Percentiles rank a stretch among this genome's conserved stretches.
phyloP scores from a whole-genome alignment of 1,284 basidiomycete species.

The Ceratobasidium sp. region DNA sequence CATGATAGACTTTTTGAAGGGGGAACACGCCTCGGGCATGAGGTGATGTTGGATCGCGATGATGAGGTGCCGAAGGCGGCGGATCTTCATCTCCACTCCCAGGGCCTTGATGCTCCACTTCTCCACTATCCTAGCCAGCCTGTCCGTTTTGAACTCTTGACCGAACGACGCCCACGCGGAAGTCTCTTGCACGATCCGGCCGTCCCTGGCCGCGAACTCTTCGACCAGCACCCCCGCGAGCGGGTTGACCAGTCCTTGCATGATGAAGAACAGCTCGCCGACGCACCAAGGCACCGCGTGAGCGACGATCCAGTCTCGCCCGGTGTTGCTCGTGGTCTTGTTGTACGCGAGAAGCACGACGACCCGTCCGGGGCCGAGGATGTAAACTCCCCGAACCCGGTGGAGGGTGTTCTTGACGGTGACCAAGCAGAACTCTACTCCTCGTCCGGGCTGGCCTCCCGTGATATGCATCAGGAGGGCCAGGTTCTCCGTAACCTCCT shows the following conservation, averaged over 20 bases:
- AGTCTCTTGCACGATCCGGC: too few species aligned
- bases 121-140: too few species aligned
- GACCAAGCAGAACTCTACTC: neutral
- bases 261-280: neutral
- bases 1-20: neutral
- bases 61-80: neutral
- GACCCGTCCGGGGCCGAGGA: neutral
- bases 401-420: neutral
- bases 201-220: too few species aligned
- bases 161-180: too few species aligned
- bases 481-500: neutral
- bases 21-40: neutral
- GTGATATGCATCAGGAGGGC: neutral
- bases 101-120: too few species aligned
- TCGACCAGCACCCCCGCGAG: neutral
- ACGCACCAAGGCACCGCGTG: constrained; percentile 24
- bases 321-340: constrained; percentile 20
- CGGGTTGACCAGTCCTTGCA: neutral
- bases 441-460: neutral
- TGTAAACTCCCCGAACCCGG: neutral
- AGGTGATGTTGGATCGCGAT: neutral
- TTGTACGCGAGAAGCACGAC: neutral
- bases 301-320: neutral
- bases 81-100: too few species aligned
- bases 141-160: too few species aligned